Evolutionary conservation across 2,329 filamentous ascomycete species (phyloP), one percentile per base, ranked within the genome.

Genomic region (Akanthomyces uredinophilus): DNA sequence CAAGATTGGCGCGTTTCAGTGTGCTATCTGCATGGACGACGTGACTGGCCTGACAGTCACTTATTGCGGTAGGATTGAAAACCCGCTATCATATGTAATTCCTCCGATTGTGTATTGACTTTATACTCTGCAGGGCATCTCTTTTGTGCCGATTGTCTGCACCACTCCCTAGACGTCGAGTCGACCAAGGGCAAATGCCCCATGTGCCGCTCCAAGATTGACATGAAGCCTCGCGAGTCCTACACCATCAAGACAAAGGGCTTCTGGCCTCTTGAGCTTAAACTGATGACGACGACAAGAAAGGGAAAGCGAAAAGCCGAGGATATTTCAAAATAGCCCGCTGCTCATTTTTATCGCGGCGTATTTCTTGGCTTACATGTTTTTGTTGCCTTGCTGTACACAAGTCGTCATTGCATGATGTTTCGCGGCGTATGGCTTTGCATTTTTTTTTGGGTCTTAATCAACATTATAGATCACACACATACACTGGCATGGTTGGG

Each of bases 1-100:
- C 68, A 85, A 83, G 70, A 71, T 89, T 18, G 76, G 79, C 50
- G 75, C 77, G 4, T 86, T 87, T 53, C 83, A 88, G 71, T 89
- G 86, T 65, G 84, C 86, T 49, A 88, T 89, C 63, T 89, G 86
- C 72, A 86, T 88, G 83, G 86, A 88, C 64, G 78, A 84, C 64
- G 81, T 78, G 29, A 81, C 79, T 1, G 76, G 78, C 32, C 68
- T 89, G 64, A 87, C 84, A 1, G 81, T 87, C 51, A 89, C 86
- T 3, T 83, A 87, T 71, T 89, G 86, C 72, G 86, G 86, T 88
- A 83, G 66, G 84, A 35, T 35, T 10, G 6, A 6, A 2, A 11
- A 8, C 7, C 32, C 32, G 32, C 32, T 8, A 35, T 35, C 7
- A 11, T 11, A 35, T 35, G 1, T 8, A 10, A 8, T 8, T 35